Percentiles rank a stretch among this genome's conserved stretches.
Evolutionary conservation across 805 yeast species (phyloP).

Genomic region (Yarrowia porcina): DNA sequence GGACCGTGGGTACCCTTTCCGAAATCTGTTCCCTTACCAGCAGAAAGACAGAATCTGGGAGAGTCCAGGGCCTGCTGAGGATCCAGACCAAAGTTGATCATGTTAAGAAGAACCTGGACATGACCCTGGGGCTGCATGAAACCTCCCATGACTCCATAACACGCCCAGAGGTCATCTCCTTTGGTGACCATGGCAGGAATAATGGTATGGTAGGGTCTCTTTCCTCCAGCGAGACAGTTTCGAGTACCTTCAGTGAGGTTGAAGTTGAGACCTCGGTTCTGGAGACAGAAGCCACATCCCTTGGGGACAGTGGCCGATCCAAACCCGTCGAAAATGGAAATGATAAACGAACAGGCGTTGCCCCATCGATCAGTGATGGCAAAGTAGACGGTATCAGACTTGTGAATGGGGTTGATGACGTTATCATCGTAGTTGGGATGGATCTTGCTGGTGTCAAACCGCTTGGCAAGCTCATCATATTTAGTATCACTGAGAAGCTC

Average conservation of each 20-base stretch:
- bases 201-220: conserved; percentile 78
- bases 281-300: conserved; percentile 61
- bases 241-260: conserved; percentile 54
- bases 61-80: conserved; percentile 76
- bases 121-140: conserved; percentile 86
- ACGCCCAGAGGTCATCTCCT: conserved; percentile 48
- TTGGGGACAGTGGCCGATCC: conserved; percentile 68
- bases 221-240: conserved; percentile 63
- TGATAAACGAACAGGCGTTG: conserved; percentile 79
- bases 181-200: conserved; percentile 76
- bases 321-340: conserved; percentile 65
- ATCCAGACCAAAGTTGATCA: conserved; percentile 57
- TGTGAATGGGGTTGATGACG: conserved; percentile 50
- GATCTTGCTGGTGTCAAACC: conserved; percentile 44
- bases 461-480: conserved; percentile 48
- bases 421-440: conserved; percentile 46
- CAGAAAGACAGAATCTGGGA: conserved; percentile 60
- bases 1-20: conserved; percentile 67
- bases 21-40: conserved; percentile 48
- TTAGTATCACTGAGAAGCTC: conserved; percentile 49
- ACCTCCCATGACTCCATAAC: conserved; percentile 85
- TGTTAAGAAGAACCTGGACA: conserved; percentile 68
- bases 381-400: conserved; percentile 71
- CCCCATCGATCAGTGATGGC: conserved; percentile 63
- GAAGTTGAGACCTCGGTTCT: conserved; percentile 76